phyloP scores from a whole-genome alignment of 164 flowering plant genomes.

The Aristolochia fimbriata region DNA sequence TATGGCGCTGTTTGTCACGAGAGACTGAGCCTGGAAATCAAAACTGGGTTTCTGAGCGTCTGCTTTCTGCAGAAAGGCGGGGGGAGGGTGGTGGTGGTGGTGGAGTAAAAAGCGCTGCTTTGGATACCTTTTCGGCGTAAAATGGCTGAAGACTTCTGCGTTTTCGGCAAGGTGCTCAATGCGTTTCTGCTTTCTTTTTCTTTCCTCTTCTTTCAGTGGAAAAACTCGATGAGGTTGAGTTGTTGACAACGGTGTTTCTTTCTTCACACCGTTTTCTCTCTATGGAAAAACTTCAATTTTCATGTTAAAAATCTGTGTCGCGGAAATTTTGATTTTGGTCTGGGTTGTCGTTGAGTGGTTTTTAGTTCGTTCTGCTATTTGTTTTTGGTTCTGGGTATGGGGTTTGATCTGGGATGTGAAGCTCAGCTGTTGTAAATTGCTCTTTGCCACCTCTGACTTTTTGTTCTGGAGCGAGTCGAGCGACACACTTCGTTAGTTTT shows the following conservation, averaged over 20 bases:
- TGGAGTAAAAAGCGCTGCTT: neutral
- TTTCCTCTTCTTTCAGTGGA: neutral
- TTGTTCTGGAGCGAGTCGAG: too few relatives aligned
- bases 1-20: neutral
- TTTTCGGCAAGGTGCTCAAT: neutral
- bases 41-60: neutral
- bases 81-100: neutral
- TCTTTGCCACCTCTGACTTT: too few relatives aligned
- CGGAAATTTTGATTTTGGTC: neutral
- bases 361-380: too few relatives aligned
- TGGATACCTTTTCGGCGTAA: neutral
- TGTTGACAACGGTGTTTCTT: neutral
- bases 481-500: too few relatives aligned
- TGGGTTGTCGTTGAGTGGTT: too few relatives aligned
- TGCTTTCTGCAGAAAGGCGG: neutral
- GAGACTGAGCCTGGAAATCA: neutral
- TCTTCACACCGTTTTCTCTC: neutral
- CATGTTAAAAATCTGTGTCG: neutral
- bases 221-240: neutral
- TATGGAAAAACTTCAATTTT: neutral
- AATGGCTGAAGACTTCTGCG: conserved; percentile 1
- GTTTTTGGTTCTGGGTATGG: too few relatives aligned
- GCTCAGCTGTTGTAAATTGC: too few relatives aligned
- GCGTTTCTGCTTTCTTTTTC: neutral
- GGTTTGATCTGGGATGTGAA: too few relatives aligned